phyloP scores from a whole-genome alignment of 139 green algal species.

The Ulvella scutata region DNA sequence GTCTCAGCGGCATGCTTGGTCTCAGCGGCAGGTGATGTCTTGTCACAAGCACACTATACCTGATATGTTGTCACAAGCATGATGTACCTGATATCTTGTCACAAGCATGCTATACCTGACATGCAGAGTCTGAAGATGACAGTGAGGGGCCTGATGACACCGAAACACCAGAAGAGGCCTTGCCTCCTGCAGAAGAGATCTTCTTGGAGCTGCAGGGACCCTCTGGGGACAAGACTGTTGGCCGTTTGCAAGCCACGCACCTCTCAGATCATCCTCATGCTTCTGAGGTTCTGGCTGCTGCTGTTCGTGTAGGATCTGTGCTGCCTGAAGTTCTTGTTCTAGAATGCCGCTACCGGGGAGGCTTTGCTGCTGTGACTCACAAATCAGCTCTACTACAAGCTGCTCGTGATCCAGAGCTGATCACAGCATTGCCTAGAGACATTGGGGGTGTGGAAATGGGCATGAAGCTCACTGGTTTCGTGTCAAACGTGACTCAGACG shows the following conservation, averaged over 20 bases:
- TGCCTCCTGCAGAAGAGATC: neutral
- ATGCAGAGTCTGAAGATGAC: too few species aligned
- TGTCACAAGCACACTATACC: too few species aligned
- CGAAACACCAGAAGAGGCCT: too few species aligned
- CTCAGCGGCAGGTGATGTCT: too few species aligned
- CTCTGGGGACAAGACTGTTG: neutral
- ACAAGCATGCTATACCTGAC: too few species aligned
- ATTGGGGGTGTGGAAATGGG: constrained; percentile 28
- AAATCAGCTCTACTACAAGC: constrained; percentile 49
- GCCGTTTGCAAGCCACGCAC: neutral
- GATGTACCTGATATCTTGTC: too few species aligned
- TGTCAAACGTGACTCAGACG: constrained; percentile 49
- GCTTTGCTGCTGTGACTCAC: constrained; percentile 20
- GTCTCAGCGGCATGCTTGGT: too few species aligned
- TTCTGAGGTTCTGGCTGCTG: neutral
- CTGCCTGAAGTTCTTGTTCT: constrained; percentile 35
- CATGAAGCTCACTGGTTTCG: constrained; percentile 51
- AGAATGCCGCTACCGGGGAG: constrained; percentile 27
- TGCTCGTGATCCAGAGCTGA: constrained; percentile 8
- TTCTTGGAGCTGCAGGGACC: neutral
- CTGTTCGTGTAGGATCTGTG: neutral
- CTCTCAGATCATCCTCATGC: neutral
- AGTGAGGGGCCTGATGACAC: too few species aligned
- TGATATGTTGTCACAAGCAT: too few species aligned
- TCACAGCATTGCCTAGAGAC: constrained; percentile 22